Percentiles rank a stretch among this genome's conserved stretches.
phyloP scores from a whole-genome alignment of 805 yeast species.

The Yarrowia sp. region DNA sequence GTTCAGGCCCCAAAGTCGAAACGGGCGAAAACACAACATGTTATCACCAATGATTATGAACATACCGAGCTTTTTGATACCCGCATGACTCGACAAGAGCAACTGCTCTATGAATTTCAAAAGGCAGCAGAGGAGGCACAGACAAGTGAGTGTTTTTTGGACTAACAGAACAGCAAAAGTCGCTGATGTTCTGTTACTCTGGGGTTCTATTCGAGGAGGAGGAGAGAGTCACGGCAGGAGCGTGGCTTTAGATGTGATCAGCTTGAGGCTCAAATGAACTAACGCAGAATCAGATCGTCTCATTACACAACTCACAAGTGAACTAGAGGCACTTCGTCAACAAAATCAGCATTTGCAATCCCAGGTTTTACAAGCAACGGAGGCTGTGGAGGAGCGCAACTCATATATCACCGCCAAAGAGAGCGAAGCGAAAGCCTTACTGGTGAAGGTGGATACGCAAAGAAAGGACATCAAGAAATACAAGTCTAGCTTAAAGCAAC shows the following conservation, averaged over 20 bases:
- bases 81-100: slow-evolving; percentile 13
- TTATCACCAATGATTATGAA: neutral
- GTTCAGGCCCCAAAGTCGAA: slow-evolving; percentile 4
- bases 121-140: slow-evolving; percentile 13
- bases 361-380: neutral
- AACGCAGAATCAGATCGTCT: slow-evolving; percentile 11
- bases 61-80: neutral
- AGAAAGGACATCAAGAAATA: neutral
- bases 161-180: too few relatives aligned
- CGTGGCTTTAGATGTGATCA: too few relatives aligned
- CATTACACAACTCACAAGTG: neutral
- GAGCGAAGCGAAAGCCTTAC: neutral
- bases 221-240: too few relatives aligned
- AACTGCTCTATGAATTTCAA: slow-evolving; percentile 4
- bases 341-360: neutral
- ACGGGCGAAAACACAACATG: neutral
- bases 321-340: neutral
- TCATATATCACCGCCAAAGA: neutral
- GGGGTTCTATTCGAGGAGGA: too few relatives aligned
- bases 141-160: neutral
- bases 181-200: too few relatives aligned
- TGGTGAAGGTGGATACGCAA: neutral
- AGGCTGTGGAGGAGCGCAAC: slow-evolving; percentile 3
- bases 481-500: slow-evolving; percentile 7
- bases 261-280: too few relatives aligned